Evolutionary conservation across 345 rosid genomes (phyloP).

Genomic region (Laguncularia racemosa): DNA sequence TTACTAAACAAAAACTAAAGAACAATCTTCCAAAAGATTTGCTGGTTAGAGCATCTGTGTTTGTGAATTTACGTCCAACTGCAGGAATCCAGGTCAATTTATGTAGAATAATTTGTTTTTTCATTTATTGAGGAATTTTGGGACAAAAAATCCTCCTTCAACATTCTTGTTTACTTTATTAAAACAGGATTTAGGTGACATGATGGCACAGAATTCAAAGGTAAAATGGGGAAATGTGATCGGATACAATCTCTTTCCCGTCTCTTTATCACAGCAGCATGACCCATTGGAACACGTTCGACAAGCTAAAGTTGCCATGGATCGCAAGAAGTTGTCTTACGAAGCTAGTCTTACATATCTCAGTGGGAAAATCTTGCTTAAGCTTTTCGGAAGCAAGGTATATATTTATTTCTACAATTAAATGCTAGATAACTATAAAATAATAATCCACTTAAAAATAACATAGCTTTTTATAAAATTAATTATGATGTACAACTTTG

Average conservation of each 20-base stretch:
- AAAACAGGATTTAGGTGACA: conserved; percentile 1
- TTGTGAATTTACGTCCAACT: conserved; percentile 42
- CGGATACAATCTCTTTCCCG: conserved; percentile 7
- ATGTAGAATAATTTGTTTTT: not conserved
- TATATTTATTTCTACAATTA: no score
- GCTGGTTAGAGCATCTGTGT: conserved; percentile 34
- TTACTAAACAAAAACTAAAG: not conserved
- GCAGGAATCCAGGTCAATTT: conserved; percentile 36
- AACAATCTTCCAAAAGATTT: conserved; percentile 18
- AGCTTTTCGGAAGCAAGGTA: conserved; percentile 30
- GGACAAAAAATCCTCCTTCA: no score
- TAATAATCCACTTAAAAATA: no score
- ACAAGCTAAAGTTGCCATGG: not conserved
- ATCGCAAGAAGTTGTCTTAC: conserved; percentile 7
- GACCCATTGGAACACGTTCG: conserved; percentile 17
- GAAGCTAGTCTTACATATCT: conserved; percentile 3
- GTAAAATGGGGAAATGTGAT: conserved; percentile 8
- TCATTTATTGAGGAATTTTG: not conserved
- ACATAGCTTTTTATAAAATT: no score
- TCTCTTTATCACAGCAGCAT: not conserved
- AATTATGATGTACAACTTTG: no score
- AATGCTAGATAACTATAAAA: no score
- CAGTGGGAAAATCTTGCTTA: conserved; percentile 1
- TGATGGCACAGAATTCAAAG: conserved; percentile 1
- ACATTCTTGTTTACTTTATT: not conserved